phyloP scores from a whole-genome alignment of 176 grass and related monocot species.

The Juncus effusus region DNA sequence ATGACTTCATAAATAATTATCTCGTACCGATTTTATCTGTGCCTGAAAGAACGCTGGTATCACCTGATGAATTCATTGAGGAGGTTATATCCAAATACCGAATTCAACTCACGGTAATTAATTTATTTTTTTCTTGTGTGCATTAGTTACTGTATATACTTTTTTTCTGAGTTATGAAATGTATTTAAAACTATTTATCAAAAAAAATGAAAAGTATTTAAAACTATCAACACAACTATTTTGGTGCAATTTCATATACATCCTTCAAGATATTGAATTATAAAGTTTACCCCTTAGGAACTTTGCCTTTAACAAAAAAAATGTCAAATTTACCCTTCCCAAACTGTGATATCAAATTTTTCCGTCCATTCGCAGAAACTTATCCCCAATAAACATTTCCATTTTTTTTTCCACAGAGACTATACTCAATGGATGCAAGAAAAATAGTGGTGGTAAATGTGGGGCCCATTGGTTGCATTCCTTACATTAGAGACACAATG shows the following conservation, averaged over 20 bases:
- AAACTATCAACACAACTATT: too few species aligned
- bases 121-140: not conserved
- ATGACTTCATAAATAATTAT: conserved; percentile 96
- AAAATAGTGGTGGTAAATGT: conserved; percentile 76
- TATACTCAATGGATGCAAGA: conserved; percentile 64
- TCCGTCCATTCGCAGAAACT: not conserved
- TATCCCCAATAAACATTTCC: too few species aligned
- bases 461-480: conserved; percentile 82
- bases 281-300: too few species aligned
- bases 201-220: too few species aligned
- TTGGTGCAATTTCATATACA: too few species aligned
- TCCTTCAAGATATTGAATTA: too few species aligned
- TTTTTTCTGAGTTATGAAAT: too few species aligned
- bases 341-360: too few species aligned
- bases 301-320: too few species aligned
- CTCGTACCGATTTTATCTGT: conserved; percentile 50
- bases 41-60: conserved; percentile 36
- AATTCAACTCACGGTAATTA: conserved; percentile 55
- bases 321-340: too few species aligned
- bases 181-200: too few species aligned
- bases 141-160: not conserved
- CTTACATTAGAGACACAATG: conserved; percentile 60
- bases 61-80: conserved; percentile 47
- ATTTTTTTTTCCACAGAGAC: conserved; percentile 37
- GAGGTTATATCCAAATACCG: conserved; percentile 52